phyloP scores from a whole-genome alignment of 441 rosid genomes.

The Mallotus repandus region DNA sequence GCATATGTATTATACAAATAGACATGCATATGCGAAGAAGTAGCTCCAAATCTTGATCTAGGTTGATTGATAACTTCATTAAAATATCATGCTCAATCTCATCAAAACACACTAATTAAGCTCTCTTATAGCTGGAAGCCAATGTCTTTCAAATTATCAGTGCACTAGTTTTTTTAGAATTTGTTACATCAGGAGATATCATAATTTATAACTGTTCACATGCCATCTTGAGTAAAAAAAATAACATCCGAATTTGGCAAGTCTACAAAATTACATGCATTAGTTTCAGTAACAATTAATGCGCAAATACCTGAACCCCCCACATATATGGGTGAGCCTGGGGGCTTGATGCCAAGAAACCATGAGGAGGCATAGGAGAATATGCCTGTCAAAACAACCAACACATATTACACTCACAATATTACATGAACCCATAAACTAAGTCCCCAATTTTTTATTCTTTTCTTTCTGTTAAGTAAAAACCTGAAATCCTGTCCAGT shows the following conservation, averaged over 20 bases:
- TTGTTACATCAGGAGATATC: neutral
- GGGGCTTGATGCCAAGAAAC: slow-evolving; percentile 88
- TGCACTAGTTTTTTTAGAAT: neutral
- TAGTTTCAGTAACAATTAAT: neutral
- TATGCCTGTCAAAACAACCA: slow-evolving; percentile 56
- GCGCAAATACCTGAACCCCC: slow-evolving; percentile 83
- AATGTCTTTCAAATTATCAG: neutral
- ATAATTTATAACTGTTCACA: neutral
- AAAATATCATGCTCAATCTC: neutral
- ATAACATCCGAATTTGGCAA: slow-evolving; percentile 1
- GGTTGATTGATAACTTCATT: neutral
- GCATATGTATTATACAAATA: neutral
- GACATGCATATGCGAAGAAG: neutral
- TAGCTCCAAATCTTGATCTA: neutral
- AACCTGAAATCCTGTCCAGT: slow-evolving; percentile 98
- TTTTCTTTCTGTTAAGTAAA: neutral
- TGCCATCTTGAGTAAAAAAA: neutral
- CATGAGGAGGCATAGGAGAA: slow-evolving; percentile 95
- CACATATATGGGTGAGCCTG: slow-evolving; percentile 98
- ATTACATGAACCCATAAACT: slow-evolving; percentile 9
- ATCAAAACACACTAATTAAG: neutral
- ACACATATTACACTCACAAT: slow-evolving; percentile 14
- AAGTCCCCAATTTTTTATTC: neutral
- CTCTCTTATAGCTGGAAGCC: neutral
- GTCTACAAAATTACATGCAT: neutral